A percentile compares a stretch with the other conserved stretches of the same genome.
phyloP scores from a whole-genome alignment of 106 monocot species.

The Dendrobium huoshanense region DNA sequence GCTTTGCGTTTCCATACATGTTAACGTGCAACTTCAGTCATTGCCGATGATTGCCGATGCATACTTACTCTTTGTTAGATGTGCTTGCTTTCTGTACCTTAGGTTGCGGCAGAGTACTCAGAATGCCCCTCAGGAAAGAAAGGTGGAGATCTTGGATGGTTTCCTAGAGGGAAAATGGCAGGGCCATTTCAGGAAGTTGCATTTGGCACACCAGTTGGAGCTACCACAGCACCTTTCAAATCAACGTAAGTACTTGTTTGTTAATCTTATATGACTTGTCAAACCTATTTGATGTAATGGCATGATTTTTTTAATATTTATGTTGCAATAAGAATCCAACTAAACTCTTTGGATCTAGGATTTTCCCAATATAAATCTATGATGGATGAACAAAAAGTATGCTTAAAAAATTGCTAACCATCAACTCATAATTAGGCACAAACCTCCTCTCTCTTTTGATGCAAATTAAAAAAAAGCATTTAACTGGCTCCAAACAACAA shows the following conservation, averaged over 20 bases:
- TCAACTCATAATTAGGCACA: background rate
- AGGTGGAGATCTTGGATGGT: conserved; percentile 99
- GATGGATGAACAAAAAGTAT: background rate
- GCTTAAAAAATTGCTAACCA: background rate
- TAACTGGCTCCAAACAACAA: background rate
- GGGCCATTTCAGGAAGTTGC: conserved; percentile 98
- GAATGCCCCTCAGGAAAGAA: conserved; percentile 99
- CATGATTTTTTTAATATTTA: background rate
- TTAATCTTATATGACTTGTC: background rate
- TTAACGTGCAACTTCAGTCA: background rate
- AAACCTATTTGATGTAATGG: background rate
- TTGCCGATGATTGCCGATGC: background rate
- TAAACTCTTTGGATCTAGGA: background rate
- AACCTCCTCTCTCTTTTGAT: background rate
- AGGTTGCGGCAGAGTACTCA: conserved; percentile 89
- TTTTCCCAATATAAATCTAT: background rate
- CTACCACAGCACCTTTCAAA: conserved; percentile 90
- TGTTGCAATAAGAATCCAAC: too few relatives aligned
- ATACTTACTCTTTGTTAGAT: background rate
- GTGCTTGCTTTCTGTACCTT: conserved; percentile 6
- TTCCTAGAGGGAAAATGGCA: conserved; percentile 98
- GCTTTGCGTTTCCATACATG: background rate
- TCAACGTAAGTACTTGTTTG: conserved; percentile 56
- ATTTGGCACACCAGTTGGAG: conserved; percentile 76
- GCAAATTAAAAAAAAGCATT: background rate